Evolutionary conservation across 345 rosid genomes (phyloP), one percentile per base, ranked within the genome.

Genomic region (Linum tenue): DNA sequence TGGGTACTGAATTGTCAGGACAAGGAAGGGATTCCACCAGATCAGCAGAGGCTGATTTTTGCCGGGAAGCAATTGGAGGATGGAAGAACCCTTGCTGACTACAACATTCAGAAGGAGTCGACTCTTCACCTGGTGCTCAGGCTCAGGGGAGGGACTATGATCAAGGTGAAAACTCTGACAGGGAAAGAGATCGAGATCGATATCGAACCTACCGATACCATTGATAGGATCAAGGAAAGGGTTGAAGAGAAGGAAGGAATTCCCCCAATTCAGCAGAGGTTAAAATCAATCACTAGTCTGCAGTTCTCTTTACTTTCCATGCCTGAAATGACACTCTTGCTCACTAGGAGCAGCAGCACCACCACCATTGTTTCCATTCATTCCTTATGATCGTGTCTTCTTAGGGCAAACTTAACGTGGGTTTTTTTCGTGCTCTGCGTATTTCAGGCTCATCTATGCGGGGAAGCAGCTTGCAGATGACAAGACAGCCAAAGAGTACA

Each of bases 241-340:
- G 97, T 90, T 8, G 97, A 92, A 77, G 97, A 92, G 82, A 88
- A 90, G 75, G 96, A 90, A 79, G 98, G 98, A 70, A 92, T 92
- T 70, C 98, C 98, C 65, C 98, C 96, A 3, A 94, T 90, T 51
- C 98, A 92, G 74, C 98, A 92, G 72, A 86, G 98, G 97, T 85
- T 41, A 56, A 2, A 31, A 39, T 44, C 11, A 5, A 56, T n/a
- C 39, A 5, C 31, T 16, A 5, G 15, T 11, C 3, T 11, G 12
- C 55, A 48, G 56, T 51, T 11, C 37, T 16, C 0, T 37, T 11
- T 44, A 10, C 14, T 31, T 42, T 17, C 14, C 14, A 5, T 55
- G 15, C 10, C 16, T 3, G 7, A 3, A 39, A 14, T 1, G 35
- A 58, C 42, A 14, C 12, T 5, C 22, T 10, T 61, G n/a, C 9